Percentiles rank a stretch among this genome's conserved stretches.
Conservation (phyloP, 1,284 basidiomycete species). For the Austropuccinia psidii region DNA sequence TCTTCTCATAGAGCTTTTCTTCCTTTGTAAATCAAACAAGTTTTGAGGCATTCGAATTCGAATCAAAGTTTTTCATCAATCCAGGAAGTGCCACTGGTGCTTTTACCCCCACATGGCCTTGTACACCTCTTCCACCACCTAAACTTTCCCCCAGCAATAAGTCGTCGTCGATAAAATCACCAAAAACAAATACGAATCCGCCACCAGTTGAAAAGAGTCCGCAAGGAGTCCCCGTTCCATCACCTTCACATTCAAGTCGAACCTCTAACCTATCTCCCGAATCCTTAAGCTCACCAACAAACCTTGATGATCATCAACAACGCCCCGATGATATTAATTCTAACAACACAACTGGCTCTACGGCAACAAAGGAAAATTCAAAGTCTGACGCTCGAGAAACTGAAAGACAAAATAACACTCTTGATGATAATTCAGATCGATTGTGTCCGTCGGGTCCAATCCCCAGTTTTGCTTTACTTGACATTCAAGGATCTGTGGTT, state of each 20-base stretch:
- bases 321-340: not conserved
- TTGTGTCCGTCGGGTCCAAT: constrained; percentile 52
- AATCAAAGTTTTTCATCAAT: constrained; percentile 88
- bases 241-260: not conserved
- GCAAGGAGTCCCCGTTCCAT: not conserved
- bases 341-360: not conserved
- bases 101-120: constrained; percentile 47
- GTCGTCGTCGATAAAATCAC: constrained; percentile 2
- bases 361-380: not conserved
- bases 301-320: not conserved
- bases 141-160: not conserved
- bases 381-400: not conserved
- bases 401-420: not conserved
- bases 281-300: not conserved
- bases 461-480: constrained; percentile 84
- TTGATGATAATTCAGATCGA: not conserved
- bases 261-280: not conserved
- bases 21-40: constrained; percentile 52
- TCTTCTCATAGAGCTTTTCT: not conserved
- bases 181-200: not conserved
- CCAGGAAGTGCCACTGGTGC: constrained; percentile 93
- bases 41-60: constrained; percentile 88
- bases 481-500: constrained; percentile 86
- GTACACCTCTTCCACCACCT: constrained; percentile 5
- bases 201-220: constrained; percentile 1